phyloP scores from a whole-genome alignment of 192 early-diverging fungal genomes.

The Diversispora epigaea region DNA sequence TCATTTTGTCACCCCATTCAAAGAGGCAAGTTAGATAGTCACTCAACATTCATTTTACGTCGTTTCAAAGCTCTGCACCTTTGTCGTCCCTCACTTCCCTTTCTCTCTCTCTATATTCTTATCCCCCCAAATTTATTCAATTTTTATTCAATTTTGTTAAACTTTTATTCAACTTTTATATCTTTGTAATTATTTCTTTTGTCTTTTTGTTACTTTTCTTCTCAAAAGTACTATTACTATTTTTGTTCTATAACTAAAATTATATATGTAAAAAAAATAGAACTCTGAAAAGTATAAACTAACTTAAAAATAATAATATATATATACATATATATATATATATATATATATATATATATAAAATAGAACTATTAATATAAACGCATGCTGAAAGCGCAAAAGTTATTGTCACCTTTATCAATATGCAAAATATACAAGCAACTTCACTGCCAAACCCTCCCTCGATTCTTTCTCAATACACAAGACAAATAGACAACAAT shows the following conservation, averaged over 20 bases:
- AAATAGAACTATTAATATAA: background rate
- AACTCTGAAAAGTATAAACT: too few relatives aligned
- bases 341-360: background rate
- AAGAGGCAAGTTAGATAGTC: slow-evolving; percentile 11
- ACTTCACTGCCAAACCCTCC: slow-evolving; percentile 28
- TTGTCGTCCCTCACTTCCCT: background rate
- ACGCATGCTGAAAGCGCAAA: slow-evolving; percentile 6
- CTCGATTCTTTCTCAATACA: slow-evolving; percentile 12
- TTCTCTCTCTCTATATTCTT: background rate
- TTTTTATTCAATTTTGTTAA: too few relatives aligned
- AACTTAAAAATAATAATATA: background rate
- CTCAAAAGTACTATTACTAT: too few relatives aligned
- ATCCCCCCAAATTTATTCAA: too few relatives aligned
- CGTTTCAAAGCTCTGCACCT: slow-evolving; percentile 3
- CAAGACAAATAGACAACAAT: background rate
- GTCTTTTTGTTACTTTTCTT: too few relatives aligned
- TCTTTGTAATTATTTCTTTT: too few relatives aligned
- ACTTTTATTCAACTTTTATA: too few relatives aligned
- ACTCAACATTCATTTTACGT: slow-evolving; percentile 26
- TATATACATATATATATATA: background rate
- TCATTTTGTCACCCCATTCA: slow-evolving; percentile 25
- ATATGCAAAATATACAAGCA: background rate
- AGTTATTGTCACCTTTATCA: background rate
- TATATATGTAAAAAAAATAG: too few relatives aligned
- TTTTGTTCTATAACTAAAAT: too few relatives aligned